Conservation (phyloP, 2,329 filamentous ascomycete species). For the Paramyrothecium roridum region DNA sequence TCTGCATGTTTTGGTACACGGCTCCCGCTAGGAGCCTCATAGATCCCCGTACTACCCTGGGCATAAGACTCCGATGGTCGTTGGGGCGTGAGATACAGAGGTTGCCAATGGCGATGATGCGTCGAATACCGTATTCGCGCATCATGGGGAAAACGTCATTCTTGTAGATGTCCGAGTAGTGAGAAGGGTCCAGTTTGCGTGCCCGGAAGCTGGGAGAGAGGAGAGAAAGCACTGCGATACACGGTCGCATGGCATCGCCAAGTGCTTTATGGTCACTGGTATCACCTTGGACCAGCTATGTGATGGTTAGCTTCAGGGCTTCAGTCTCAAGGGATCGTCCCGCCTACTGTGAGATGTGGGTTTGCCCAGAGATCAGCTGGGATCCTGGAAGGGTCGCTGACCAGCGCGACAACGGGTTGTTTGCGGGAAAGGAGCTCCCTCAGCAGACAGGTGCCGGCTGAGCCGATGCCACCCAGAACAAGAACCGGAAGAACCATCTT, state of each 20-base stretch:
- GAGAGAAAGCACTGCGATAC: neutral
- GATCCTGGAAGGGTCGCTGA: neutral
- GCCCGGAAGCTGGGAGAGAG: neutral
- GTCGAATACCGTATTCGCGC: neutral
- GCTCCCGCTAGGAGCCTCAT: neutral
- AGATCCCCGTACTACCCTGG: neutral
- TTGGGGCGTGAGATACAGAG: conserved; percentile 1
- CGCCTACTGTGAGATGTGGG: neutral
- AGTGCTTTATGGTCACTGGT: neutral
- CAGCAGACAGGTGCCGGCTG: neutral
- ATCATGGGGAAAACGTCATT: conserved; percentile 1
- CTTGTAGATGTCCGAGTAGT: conserved; percentile 1
- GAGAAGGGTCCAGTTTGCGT: neutral
- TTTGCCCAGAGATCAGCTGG: conserved; percentile 2
- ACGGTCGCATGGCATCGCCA: neutral
- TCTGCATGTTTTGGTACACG: conserved; percentile 1
- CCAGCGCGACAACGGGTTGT: conserved; percentile 1
- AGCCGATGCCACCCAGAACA: neutral
- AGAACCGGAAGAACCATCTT: neutral
- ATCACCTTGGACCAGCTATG: conserved; percentile 1
- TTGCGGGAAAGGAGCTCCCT: conserved; percentile 1
- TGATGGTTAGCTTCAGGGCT: neutral
- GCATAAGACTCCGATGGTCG: neutral
- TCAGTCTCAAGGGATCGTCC: neutral
- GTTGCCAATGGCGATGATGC: conserved; percentile 1